These are phyloP conservation scores for Metschnikowia vanudenii DNA, from an alignment of 805 yeast species.

Conservation along the genomic window DNA sequence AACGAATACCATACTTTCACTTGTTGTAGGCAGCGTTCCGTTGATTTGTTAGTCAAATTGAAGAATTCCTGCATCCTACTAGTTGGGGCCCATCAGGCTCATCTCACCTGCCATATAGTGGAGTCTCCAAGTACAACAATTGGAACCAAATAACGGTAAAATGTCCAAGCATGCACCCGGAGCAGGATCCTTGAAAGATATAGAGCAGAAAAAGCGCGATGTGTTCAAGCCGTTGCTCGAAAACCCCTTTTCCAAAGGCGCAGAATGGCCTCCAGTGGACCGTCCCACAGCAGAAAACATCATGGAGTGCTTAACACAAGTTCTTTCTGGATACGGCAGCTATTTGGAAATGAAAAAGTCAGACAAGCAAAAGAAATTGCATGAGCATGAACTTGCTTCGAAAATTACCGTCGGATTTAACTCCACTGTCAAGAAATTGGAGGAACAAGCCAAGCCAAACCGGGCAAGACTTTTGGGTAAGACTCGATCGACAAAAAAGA, in stretches of 20 bases:
- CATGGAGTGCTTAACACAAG: slow-evolving; percentile 14
- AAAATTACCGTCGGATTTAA: slow-evolving; percentile 52
- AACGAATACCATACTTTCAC: too few species aligned
- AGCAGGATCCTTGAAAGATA: slow-evolving; percentile 44
- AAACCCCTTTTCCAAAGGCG: slow-evolving; percentile 55
- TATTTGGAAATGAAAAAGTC: slow-evolving; percentile 10
- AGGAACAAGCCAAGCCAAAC: slow-evolving; percentile 36
- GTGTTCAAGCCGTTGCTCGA: slow-evolving; percentile 65
- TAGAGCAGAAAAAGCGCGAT: slow-evolving; percentile 51
- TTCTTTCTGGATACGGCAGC: slow-evolving; percentile 18
- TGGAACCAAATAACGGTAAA: too few species aligned
- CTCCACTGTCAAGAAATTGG: slow-evolving; percentile 48
- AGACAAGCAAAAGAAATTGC: slow-evolving; percentile 4
- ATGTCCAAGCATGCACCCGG: slow-evolving; percentile 10
- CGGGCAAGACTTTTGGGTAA: slow-evolving; percentile 16
- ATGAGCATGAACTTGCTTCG: slow-evolving; percentile 25
- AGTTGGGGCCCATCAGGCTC: neutral
- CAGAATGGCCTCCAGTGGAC: slow-evolving; percentile 18
- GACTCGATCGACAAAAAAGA: slow-evolving; percentile 1
- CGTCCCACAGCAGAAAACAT: slow-evolving; percentile 10
- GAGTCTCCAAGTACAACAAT: neutral
- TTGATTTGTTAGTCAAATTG: too few species aligned
- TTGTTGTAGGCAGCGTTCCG: too few species aligned
- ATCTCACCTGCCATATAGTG: neutral
- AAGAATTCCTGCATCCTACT: too few species aligned